Evolutionary conservation across 2,329 filamentous ascomycete genomes (phyloP), one percentile per base, ranked within the genome.

Genomic region (Hirsutella rhossiliensis): DNA sequence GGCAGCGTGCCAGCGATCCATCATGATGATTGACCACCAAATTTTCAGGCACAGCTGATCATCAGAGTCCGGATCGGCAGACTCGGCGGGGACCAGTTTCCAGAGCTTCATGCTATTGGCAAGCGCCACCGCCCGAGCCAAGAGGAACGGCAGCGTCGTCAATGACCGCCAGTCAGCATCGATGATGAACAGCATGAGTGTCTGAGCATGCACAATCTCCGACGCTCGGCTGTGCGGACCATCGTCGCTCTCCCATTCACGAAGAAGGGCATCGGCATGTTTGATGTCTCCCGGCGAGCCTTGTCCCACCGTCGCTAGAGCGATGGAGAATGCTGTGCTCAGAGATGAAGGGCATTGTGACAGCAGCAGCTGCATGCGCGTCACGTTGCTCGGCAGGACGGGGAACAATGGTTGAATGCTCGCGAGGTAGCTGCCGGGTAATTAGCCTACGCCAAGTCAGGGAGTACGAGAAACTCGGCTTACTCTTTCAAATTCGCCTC

Each of bases 1-100:
- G n/a, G 78, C 72, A 4, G 83, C 79, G 56, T 85, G 78, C 80
- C 81, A 87, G 15, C 82, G 74, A 54, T 87, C 83, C 49, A 87
- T 72, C 49, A 83, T 71, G 39, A 86, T 73, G 30, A 87, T 64
- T 13, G 78, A 76, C 78, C 80, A 86, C 83, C 83, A 87, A 17
- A 81, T 73, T 38, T 80, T 73, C 42, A 80, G 67, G 2, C 73
- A 72, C 4, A 86, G 64, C 17, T 76, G 75, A 41, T 80, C 76
- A 38, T 81, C 76, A 18, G 73, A 74, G 55, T 85, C 78, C 3
- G 65, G 55, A 43, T 81, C 58, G 5, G 73, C 68, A 5, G 62
- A 59, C 43, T 69, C 68, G 39, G 67, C 80, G 0, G 53, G 52
- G 8, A 54, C 54, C 27, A 58, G 55, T 43, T 56, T 56, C 63